Conservation (phyloP, 148 eudicot genomes). For the Persicaria maculosa region DNA sequence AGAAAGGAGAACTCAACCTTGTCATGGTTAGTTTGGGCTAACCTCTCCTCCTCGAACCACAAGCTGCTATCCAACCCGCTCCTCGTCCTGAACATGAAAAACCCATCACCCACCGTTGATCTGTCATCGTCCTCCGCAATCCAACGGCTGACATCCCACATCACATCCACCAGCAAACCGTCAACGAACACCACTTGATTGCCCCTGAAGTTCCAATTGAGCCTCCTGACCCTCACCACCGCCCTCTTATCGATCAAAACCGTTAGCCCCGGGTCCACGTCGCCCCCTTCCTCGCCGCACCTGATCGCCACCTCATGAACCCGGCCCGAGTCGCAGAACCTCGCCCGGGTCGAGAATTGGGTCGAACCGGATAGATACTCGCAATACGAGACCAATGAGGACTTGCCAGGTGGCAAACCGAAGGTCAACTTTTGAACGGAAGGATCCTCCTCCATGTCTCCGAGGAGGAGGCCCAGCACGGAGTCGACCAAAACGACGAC, state of each 20-base stretch:
- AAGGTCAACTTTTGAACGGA: constrained; percentile 9
- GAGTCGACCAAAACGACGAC: constrained; percentile 34
- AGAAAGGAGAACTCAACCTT: constrained; percentile 59
- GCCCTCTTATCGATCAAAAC: constrained; percentile 46
- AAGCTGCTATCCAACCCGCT: constrained; percentile 85
- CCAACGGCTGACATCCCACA: constrained; percentile 68
- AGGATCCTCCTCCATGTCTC: constrained; percentile 15
- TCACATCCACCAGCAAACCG: constrained; percentile 47
- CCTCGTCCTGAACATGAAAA: constrained; percentile 80
- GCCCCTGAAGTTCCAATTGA: constrained; percentile 63
- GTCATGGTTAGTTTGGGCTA: constrained; percentile 32
- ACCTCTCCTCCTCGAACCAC: constrained; percentile 73
- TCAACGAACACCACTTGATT: constrained; percentile 54
- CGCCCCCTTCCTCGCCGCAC: constrained; percentile 20
- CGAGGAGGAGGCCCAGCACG: constrained; percentile 24
- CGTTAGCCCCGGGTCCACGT: constrained; percentile 34
- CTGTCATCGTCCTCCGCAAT: neutral
- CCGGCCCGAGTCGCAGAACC: constrained; percentile 34
- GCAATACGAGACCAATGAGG: constrained; percentile 37
- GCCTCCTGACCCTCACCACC: constrained; percentile 44
- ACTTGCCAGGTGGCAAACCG: constrained; percentile 11
- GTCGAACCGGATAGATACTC: constrained; percentile 42
- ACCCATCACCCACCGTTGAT: constrained; percentile 22
- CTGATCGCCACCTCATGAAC: constrained; percentile 51
- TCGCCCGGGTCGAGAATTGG: constrained; percentile 33